A percentile compares a stretch with the other conserved stretches of the same genome.
phyloP scores from a whole-genome alignment of 805 yeast genomes.

The Huiozyma naganishii region DNA sequence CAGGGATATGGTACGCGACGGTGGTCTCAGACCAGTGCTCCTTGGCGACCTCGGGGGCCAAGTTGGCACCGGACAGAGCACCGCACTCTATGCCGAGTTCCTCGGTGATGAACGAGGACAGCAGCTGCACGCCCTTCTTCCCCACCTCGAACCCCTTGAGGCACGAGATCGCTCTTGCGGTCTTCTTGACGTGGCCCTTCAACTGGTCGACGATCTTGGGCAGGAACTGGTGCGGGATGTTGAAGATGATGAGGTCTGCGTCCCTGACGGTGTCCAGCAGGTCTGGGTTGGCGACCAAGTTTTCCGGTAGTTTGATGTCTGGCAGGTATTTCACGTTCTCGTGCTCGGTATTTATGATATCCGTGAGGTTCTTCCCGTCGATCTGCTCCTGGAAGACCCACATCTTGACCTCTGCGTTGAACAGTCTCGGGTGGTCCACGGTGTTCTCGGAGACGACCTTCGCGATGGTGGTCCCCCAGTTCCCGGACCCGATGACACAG shows the following conservation, averaged over 20 bases:
- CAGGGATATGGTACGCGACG: conserved; percentile 75
- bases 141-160: conserved; percentile 89
- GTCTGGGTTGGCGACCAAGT: conserved; percentile 81
- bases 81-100: conserved; percentile 85
- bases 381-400: conserved; percentile 91
- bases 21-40: conserved; percentile 97
- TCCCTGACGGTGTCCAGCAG: conserved; percentile 62
- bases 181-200: conserved; percentile 59
- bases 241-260: conserved; percentile 83
- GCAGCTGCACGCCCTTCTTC: conserved; percentile 72
- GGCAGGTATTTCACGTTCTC: conserved; percentile 94
- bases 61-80: conserved; percentile 92
- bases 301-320: conserved; percentile 75
- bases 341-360: conserved; percentile 79
- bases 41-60: conserved; percentile 93
- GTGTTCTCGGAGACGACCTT: conserved; percentile 89
- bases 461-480: conserved; percentile 97
- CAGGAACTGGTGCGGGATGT: conserved; percentile 95
- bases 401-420: conserved; percentile 72
- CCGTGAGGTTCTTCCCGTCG: conserved; percentile 73
- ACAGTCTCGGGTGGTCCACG: conserved; percentile 57
- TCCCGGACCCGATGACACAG: conserved; percentile 89
- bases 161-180: conserved; percentile 85
- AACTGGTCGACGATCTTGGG: conserved; percentile 65
- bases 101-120: conserved; percentile 70